Evolutionary conservation across 345 rosid species (phyloP).

Genomic region (Brassica juncea): DNA sequence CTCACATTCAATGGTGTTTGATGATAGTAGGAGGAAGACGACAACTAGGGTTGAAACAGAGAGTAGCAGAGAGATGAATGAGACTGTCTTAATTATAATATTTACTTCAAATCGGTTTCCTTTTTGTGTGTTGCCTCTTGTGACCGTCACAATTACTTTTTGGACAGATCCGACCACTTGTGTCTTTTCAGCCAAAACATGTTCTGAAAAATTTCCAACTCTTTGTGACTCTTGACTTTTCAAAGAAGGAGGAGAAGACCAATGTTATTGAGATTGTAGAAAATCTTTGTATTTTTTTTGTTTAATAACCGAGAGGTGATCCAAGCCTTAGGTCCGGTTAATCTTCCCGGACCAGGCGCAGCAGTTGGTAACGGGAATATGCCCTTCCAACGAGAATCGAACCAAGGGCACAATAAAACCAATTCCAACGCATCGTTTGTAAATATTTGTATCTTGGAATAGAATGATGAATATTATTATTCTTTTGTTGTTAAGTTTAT

Average conservation of each 20-base stretch:
- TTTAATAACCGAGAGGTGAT: too few species aligned
- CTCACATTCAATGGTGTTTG: not conserved
- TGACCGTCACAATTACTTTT: not conserved
- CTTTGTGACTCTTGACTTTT: not conserved
- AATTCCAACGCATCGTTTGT: too few species aligned
- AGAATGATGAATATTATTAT: not conserved
- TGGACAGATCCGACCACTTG: not conserved
- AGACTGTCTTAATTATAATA: not conserved
- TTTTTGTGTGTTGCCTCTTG: not conserved
- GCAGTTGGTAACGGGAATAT: too few species aligned
- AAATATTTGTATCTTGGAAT: too few species aligned
- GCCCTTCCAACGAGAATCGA: too few species aligned
- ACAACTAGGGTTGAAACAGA: not conserved
- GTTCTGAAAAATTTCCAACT: not conserved
- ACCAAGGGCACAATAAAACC: too few species aligned
- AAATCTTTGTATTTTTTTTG: not conserved
- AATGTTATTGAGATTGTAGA: not conserved
- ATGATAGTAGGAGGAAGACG: not conserved
- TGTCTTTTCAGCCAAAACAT: not conserved
- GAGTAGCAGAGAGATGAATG: not conserved
- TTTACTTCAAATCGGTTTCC: not conserved
- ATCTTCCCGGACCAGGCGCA: too few species aligned
- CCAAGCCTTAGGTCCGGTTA: too few species aligned
- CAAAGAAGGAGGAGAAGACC: not conserved
- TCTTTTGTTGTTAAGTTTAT: not conserved